Conservation (phyloP, 176 grass and related monocot species). For the Oryza longistaminata region DNA sequence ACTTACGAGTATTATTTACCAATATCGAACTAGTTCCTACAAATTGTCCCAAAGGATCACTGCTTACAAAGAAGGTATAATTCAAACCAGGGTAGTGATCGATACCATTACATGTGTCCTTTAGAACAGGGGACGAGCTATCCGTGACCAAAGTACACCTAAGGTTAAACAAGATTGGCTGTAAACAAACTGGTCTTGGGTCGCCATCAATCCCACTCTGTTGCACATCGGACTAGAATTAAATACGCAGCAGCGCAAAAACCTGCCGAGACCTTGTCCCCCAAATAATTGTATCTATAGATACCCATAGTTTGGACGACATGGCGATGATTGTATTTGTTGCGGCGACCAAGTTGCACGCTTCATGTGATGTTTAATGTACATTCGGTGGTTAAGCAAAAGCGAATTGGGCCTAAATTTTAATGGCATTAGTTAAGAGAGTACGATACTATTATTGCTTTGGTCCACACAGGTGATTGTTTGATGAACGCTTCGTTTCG, state of each 20-base stretch:
- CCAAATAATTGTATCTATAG: slow-evolving; percentile 36
- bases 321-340: slow-evolving; percentile 10
- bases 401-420: not conserved
- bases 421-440: not conserved
- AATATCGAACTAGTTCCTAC: not conserved
- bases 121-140: not conserved
- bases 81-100: not conserved
- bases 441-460: not conserved
- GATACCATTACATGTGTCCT: not conserved
- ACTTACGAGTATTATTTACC: not conserved
- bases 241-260: slow-evolving; percentile 22
- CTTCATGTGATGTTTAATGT: slow-evolving; percentile 24
- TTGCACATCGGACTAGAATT: slow-evolving; percentile 17
- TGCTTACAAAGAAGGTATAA: not conserved
- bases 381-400: slow-evolving; percentile 38
- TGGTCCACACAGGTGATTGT: slow-evolving; percentile 12
- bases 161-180: not conserved
- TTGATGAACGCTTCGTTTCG: slow-evolving; percentile 3
- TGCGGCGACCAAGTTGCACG: slow-evolving; percentile 31
- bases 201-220: slow-evolving; percentile 28
- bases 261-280: slow-evolving; percentile 36
- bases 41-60: not conserved
- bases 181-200: not conserved
- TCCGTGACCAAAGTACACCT: slow-evolving; percentile 12
- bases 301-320: slow-evolving; percentile 2